Base-by-base conservation (phyloP, 208 protist genomes). In the Acanthamoeba sp. region DNA sequence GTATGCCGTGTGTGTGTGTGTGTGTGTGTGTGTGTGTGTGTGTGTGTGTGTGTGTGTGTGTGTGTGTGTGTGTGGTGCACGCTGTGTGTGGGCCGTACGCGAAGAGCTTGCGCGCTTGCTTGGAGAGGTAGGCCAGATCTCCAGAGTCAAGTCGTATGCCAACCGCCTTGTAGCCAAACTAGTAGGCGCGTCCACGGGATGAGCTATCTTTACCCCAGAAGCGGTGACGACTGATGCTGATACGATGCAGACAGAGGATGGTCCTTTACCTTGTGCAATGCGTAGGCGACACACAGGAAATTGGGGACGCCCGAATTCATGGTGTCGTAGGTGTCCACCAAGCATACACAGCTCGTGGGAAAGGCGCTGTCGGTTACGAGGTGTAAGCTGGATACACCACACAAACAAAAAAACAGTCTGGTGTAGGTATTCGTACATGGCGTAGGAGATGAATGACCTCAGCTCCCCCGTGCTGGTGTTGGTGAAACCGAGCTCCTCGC, bases 281-380 rank as follows among this genome's bases (percentile, higher is more conserved):
- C 97, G 32, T 97, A 94, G 1, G 97, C 93, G 10, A 98, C 96
- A 45, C 59, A 78, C 0, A 98, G 27, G 93, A 98, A 99, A 93
- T 98, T 98, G 22, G 66, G 89, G 4, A 98, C 94, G 57, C 97
- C 98, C 18, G 92, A 96, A 20, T 97, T 78, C 10, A 99, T 40
- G 3, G 98, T 98, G 88, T 98, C 95, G 91, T 99, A 99, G 1
- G 98, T 99, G 93, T 99, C 98, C 0, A 99, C 97, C 18, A 99
- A 95, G 40, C 98, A 98, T 0, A 99, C 59, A 85, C 98, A 98
- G 18, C 62, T 93, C 48, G 52, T 92, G 1, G 98, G 98, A 34
- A 98, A 99, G 4, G 85, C 85, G 14, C 85, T 91, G 32, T 16
- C n/a, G n/a, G n/a, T n/a, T n/a, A n/a, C n/a, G n/a, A n/a, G n/a